A percentile compares a stretch with the other conserved stretches of the same genome.
Conservation (phyloP, 805 yeast genomes). For the Torulaspora microellipsoides region DNA sequence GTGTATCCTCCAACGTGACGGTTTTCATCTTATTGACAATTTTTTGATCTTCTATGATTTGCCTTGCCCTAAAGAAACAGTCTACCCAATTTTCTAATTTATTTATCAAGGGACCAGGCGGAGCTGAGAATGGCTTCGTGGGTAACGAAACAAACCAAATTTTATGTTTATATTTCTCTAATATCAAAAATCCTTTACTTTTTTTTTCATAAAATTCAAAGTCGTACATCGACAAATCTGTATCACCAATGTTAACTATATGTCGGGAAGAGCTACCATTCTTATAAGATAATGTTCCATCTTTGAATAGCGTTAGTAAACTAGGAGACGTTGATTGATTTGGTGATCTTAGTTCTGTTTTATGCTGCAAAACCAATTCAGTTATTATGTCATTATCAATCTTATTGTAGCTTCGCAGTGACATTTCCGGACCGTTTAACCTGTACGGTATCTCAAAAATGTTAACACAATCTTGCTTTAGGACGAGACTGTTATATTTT, state of each 20-base stretch:
- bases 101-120: slow-evolving; percentile 43
- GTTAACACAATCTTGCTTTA: slow-evolving; percentile 28
- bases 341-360: slow-evolving; percentile 9
- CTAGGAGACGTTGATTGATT: slow-evolving; percentile 7
- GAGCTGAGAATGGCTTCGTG: slow-evolving; percentile 18
- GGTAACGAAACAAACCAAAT: slow-evolving; percentile 54
- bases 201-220: slow-evolving; percentile 64
- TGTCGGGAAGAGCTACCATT: slow-evolving; percentile 7
- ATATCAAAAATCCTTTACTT: slow-evolving; percentile 56
- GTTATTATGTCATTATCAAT: slow-evolving; percentile 29
- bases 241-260: slow-evolving; percentile 35
- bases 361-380: slow-evolving; percentile 17
- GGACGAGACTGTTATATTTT: slow-evolving; percentile 7
- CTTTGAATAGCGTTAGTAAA: slow-evolving; percentile 18
- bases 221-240: slow-evolving; percentile 69
- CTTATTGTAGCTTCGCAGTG: slow-evolving; percentile 19
- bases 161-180: slow-evolving; percentile 55
- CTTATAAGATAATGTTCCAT: slow-evolving; percentile 20
- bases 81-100: slow-evolving; percentile 60
- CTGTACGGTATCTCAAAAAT: slow-evolving; percentile 28
- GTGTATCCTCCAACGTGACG: slow-evolving; percentile 9
- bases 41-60: slow-evolving; percentile 39
- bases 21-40: slow-evolving; percentile 10
- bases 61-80: slow-evolving; percentile 61
- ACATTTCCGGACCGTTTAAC: slow-evolving; percentile 25